A percentile compares a stretch with the other conserved stretches of the same genome.
Evolutionary conservation across 2,329 filamentous ascomycete genomes (phyloP).

Genomic region (Fusarium sp.): DNA sequence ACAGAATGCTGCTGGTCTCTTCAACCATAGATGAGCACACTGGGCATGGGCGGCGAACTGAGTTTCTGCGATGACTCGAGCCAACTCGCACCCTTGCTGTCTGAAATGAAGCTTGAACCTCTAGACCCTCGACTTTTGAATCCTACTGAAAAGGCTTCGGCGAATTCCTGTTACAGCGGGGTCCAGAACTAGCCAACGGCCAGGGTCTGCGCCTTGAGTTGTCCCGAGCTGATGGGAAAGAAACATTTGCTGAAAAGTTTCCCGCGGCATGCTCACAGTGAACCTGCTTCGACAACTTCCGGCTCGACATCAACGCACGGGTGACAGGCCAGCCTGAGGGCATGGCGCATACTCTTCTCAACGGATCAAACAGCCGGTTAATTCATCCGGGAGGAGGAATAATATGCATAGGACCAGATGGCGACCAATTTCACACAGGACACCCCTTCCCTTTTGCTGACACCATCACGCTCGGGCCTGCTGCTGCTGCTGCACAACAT

Average conservation of each 20-base stretch:
- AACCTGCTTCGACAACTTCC: neutral
- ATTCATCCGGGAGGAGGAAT: constrained; percentile 10
- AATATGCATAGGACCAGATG: constrained; percentile 9
- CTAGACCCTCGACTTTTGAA: constrained; percentile 1
- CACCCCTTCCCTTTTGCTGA: constrained; percentile 9
- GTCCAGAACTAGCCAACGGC: neutral
- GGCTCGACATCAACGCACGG: constrained; percentile 1
- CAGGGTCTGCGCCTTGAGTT: constrained; percentile 24
- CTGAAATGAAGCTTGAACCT: constrained; percentile 21
- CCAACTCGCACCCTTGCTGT: constrained; percentile 10
- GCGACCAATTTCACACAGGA: constrained; percentile 24
- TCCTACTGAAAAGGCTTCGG: constrained; percentile 6
- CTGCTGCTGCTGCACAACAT: constrained; percentile 46
- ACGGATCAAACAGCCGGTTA: constrained; percentile 21
- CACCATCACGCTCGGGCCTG: constrained; percentile 45
- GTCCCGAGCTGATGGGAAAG: constrained; percentile 39
- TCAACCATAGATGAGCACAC: constrained; percentile 1
- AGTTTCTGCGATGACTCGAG: constrained; percentile 9
- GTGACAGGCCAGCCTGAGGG: constrained; percentile 25
- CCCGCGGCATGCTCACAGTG: constrained; percentile 11
- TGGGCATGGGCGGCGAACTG: constrained; percentile 1
- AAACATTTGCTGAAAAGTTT: constrained; percentile 25
- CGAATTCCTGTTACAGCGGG: constrained; percentile 19
- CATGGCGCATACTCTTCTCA: constrained; percentile 21
- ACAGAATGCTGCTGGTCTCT: constrained; percentile 6